phyloP scores from a whole-genome alignment of 169 alveolate species.

The Eimeria zaria region DNA sequence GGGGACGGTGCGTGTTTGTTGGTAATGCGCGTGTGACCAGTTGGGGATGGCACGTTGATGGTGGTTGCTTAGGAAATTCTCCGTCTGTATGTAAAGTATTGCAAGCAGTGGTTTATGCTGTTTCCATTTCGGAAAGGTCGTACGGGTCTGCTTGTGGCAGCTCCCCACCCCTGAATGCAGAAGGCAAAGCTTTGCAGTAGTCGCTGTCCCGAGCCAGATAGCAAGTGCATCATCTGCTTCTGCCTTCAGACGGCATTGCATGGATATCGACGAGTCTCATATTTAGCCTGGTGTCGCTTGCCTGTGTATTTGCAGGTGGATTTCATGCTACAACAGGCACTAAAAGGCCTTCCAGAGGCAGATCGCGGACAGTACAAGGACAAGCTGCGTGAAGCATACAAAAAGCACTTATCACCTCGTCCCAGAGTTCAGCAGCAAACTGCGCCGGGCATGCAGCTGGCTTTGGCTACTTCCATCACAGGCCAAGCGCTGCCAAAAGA shows the following conservation, averaged over 20 bases:
- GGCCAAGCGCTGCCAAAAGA: conserved; percentile 64
- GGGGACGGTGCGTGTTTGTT: background rate
- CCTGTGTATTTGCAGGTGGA: conserved; percentile 27
- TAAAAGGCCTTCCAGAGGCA: conserved; percentile 75
- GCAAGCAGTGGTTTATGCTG: background rate
- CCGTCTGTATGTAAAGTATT: background rate
- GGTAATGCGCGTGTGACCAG: conserved; percentile 1
- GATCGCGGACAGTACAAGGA: conserved; percentile 50
- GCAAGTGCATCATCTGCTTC: background rate
- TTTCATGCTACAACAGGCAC: conserved; percentile 76
- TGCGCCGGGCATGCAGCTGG: conserved; percentile 77
- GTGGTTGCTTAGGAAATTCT: background rate
- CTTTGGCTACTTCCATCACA: conserved; percentile 59
- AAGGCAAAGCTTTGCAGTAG: background rate
- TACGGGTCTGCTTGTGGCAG: background rate
- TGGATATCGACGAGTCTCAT: background rate
- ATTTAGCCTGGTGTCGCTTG: background rate
- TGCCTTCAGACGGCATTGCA: background rate
- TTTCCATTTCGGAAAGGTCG: background rate
- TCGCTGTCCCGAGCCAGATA: background rate
- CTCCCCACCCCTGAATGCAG: background rate
- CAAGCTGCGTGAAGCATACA: conserved; percentile 77
- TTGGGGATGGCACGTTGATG: background rate
- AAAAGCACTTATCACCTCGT: conserved; percentile 66
- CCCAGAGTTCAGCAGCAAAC: conserved; percentile 70